These are phyloP conservation scores for Alternaria gaisen DNA, from an alignment of 2,329 filamentous ascomycete genomes.

Conservation along the genomic window DNA sequence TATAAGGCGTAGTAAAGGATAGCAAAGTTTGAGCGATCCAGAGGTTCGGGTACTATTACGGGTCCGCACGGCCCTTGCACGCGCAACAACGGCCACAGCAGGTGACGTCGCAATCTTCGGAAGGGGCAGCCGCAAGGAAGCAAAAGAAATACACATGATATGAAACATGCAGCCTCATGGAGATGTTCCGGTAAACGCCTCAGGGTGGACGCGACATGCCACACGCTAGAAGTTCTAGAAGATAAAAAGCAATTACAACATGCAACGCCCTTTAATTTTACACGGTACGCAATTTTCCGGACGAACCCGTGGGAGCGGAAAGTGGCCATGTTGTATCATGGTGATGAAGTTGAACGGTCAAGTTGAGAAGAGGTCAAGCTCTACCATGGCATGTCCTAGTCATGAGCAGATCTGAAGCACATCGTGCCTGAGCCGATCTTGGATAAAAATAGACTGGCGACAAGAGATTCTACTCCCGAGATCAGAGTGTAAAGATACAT, in stretches of 20 bases:
- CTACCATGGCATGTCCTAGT: constrained; percentile 10
- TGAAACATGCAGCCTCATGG: constrained; percentile 18
- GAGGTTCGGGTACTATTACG: constrained; percentile 9
- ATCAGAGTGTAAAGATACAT: constrained; percentile 17
- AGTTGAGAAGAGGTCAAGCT: background rate
- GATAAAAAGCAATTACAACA: constrained; percentile 15
- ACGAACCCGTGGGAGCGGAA: background rate
- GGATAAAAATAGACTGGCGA: constrained; percentile 20
- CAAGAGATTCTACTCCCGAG: constrained; percentile 18
- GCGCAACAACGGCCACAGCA: constrained; percentile 2
- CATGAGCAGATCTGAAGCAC: constrained; percentile 26
- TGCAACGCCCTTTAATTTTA: constrained; percentile 21
- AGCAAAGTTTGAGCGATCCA: constrained; percentile 14
- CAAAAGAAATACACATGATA: constrained; percentile 11
- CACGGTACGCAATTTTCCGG: constrained; percentile 12
- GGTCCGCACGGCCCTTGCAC: constrained; percentile 6
- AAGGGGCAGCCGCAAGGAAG: background rate
- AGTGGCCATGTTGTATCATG: background rate
- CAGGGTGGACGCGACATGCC: background rate
- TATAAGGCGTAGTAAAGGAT: constrained; percentile 16
- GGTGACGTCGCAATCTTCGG: constrained; percentile 17
- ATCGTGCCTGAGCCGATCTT: constrained; percentile 26
- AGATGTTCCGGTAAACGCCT: constrained; percentile 9
- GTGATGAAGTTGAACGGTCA: constrained; percentile 9
- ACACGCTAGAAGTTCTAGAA: constrained; percentile 19